Base-by-base conservation (phyloP, 106 monocot species). In the Cymbidium sinense region DNA sequence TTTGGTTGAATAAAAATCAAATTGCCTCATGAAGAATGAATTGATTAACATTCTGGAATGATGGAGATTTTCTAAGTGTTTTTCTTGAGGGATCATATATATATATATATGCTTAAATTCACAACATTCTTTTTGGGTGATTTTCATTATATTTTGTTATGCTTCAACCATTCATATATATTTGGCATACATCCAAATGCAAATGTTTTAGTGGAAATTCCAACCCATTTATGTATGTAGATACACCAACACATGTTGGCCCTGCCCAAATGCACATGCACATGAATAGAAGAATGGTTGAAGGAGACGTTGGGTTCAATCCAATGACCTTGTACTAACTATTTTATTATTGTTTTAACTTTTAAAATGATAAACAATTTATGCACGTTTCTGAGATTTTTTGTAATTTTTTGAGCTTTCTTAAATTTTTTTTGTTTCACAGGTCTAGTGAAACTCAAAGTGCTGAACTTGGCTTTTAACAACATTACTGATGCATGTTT, bases 381-480 rank as follows among this genome's bases (percentile, higher is more conserved):
- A 62, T 27, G n/a, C 61, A 62, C 15, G 30, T 29, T 70, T 70
- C 19, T 44, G 27, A 37, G 52, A 25, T 30, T 33, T 36, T 2
- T 8, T 62, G 37, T 37, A 27, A 64, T 33, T 20, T 23, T 0
- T 34, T 28, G 44, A 50, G 15, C 54, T 34, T 80, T 31, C 34
- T 15, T 13, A 33, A 54, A 30, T 13, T 13, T 5, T n/a, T 34
- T 30, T 65, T 81, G 5, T 33, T 75, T 74, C 77, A 71, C 85
- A 99, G 99, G 80, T n/a, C 83, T 94, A 64, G 67, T 82, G 37
- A 95, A 95, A 67, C 85, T 99, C 83, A 95, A 85, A 81, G 79
- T 83, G 5, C 81, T 99, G 75, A 93, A 95, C 83, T 86, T 99
- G 85, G 99, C 92, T 5, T 99, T 95, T 82, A 99, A 88, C 83